A percentile compares a stretch with the other conserved stretches of the same genome.
Evolutionary conservation across 768 basidiomycete species (phyloP).

Genomic region (Dioszegia hungarica): DNA sequence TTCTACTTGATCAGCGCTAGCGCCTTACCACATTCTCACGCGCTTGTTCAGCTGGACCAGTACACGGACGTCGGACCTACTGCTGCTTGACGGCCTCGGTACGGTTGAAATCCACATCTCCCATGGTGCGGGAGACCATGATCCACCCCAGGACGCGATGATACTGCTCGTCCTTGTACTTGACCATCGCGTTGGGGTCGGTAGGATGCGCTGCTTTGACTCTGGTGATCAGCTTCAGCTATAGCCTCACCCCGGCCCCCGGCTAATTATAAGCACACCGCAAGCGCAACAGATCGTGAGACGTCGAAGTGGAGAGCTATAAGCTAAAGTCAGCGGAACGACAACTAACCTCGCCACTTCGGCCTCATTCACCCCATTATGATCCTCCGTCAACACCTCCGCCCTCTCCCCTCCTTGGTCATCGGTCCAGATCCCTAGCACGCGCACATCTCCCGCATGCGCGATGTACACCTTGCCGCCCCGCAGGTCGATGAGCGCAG

Average conservation of each 20-base stretch:
- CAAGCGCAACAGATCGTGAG: too few species aligned
- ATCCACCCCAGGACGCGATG: background rate
- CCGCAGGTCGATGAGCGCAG: background rate
- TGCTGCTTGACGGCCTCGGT: background rate
- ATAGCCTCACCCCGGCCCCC: too few species aligned
- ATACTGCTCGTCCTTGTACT: background rate
- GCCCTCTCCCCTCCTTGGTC: background rate
- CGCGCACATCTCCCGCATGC: background rate
- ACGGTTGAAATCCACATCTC: background rate
- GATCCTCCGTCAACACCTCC: conserved; percentile 1
- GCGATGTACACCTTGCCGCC: background rate
- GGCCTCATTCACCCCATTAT: background rate
- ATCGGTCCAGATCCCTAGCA: background rate
- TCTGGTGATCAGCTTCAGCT: background rate
- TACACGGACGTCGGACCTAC: background rate
- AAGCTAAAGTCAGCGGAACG: too few species aligned
- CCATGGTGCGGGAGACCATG: background rate
- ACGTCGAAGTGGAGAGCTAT: too few species aligned
- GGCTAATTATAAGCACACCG: too few species aligned
- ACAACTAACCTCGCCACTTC: background rate
- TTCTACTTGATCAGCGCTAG: background rate
- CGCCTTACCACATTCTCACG: background rate
- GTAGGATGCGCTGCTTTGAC: background rate
- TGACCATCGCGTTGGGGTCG: background rate
- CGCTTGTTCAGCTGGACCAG: too few species aligned